Base-by-base conservation (phyloP, 805 yeast species). In the Blastobotrys peoriensis region DNA sequence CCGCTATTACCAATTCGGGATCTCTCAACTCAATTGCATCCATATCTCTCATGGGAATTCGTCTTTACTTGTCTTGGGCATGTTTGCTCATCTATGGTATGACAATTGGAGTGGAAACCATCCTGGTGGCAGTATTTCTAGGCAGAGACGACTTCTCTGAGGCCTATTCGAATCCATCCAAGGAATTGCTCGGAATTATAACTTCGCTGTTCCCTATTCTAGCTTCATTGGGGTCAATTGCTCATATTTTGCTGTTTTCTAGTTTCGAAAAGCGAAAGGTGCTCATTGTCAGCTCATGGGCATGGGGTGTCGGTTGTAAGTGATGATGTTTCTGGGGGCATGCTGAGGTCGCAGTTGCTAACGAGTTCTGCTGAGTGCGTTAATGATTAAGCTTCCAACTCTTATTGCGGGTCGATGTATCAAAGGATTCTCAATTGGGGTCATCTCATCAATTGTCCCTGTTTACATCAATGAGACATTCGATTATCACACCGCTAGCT, bases 241-340 rank as follows among this genome's bases (percentile, higher is more conserved):
- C 15, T 20, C 19, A n/a, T 13, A 20, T 20, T 5, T 16, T 4
- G 3, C n/a, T n/a, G 19, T 18, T 15, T 3, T 15, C 17, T n/a
- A n/a, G 17, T 19, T 19, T 18, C 23, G n/a, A 18, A 15, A 35
- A 35, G 23, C 38, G 20, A 3, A n/a, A 17, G 23, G n/a, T 15
- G 4, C n/a, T 35, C 16, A 15, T 18, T 17, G 38, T 17, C 16
- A 16, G 17, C n/a, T n/a, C 23, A n/a, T n/a, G n/a, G 17, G n/a
- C 23, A 35, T 35, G 38, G 38, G n/a, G 23, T 19, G 16, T 20
- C n/a, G 38, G 38, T 5, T 35, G 38, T 35, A 20, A n/a, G 38
- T 35, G 4, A 13, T 6, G 23, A 20, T 35, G 16, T 17, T 15
- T n/a, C n/a, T n/a, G n/a, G 17, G 20, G 13, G 13, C 38, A 15